phyloP scores from a whole-genome alignment of 2,329 filamentous ascomycete genomes.

The Clarireedia homoeocarpa region DNA sequence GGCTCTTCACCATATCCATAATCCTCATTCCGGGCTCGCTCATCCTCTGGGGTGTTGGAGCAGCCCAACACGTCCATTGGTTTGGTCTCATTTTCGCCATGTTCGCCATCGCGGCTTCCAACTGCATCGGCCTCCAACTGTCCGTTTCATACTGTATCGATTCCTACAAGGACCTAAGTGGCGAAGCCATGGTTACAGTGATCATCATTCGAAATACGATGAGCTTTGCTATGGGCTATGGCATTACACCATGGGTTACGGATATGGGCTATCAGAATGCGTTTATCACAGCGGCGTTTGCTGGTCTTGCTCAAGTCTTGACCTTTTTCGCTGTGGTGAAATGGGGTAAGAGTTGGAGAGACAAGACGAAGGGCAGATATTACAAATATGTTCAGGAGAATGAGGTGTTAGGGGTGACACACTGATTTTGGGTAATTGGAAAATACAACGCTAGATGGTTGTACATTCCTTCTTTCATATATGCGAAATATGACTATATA shows the following conservation, averaged over 20 bases:
- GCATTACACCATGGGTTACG: slow-evolving; percentile 39
- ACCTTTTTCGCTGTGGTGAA: slow-evolving; percentile 39
- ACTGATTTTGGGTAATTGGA: neutral
- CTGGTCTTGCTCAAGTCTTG: slow-evolving; percentile 32
- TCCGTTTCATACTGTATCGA: slow-evolving; percentile 39
- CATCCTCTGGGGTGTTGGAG: slow-evolving; percentile 44
- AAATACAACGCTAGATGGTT: no score
- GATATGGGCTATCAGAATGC: slow-evolving; percentile 36
- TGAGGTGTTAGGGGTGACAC: slow-evolving; percentile 11
- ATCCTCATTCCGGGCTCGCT: slow-evolving; percentile 37
- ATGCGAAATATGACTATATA: no score
- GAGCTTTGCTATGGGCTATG: slow-evolving; percentile 43
- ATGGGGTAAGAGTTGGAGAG: slow-evolving; percentile 39
- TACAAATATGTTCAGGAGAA: slow-evolving; percentile 31
- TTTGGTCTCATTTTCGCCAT: slow-evolving; percentile 41
- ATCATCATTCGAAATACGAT: slow-evolving; percentile 42
- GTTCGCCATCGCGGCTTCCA: slow-evolving; percentile 37
- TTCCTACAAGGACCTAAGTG: slow-evolving; percentile 39
- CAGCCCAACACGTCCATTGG: slow-evolving; percentile 38
- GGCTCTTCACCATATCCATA: slow-evolving; percentile 29
- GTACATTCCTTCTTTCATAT: no score
- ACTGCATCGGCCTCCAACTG: slow-evolving; percentile 36
- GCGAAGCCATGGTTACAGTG: slow-evolving; percentile 42
- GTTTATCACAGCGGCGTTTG: slow-evolving; percentile 36
- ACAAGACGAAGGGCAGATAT: slow-evolving; percentile 32